A percentile compares a stretch with the other conserved stretches of the same genome.
phyloP scores from a whole-genome alignment of 2,329 filamentous ascomycete genomes.

The Botryosphaeria dothidea region DNA sequence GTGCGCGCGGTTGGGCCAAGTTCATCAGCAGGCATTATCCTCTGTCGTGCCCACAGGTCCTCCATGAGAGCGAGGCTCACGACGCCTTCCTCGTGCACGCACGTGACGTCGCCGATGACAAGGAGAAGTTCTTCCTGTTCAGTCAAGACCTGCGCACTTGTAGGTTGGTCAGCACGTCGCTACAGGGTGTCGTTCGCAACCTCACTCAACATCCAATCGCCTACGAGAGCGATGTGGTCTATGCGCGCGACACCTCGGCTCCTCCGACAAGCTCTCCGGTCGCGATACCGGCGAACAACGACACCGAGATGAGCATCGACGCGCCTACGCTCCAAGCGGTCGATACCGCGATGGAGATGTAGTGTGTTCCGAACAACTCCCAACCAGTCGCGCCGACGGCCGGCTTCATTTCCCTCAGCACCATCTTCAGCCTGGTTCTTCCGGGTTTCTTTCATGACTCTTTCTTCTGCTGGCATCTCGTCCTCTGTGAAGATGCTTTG shows the following conservation, averaged over 20 bases:
- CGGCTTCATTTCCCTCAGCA: constrained; percentile 1
- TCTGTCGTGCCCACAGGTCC: constrained; percentile 47
- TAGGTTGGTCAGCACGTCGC: constrained; percentile 16
- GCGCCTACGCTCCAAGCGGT: not conserved
- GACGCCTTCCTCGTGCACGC: constrained; percentile 50
- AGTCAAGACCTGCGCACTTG: constrained; percentile 18
- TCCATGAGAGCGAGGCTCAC: constrained; percentile 52
- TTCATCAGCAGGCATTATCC: constrained; percentile 82
- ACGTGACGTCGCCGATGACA: constrained; percentile 14
- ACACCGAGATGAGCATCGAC: constrained; percentile 20
- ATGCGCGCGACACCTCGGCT: constrained; percentile 14
- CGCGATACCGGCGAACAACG: constrained; percentile 5
- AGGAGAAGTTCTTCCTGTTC: constrained; percentile 18
- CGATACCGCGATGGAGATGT: constrained; percentile 20
- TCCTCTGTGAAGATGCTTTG: constrained; percentile 1
- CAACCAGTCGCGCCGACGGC: not conserved
- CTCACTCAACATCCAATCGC: constrained; percentile 19
- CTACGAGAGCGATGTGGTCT: constrained; percentile 19
- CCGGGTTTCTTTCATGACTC: not conserved
- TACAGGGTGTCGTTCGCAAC: constrained; percentile 19
- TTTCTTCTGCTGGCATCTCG: constrained; percentile 4
- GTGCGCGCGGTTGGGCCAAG: constrained; percentile 39
- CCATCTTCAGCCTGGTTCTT: not conserved
- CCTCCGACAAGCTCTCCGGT: constrained; percentile 1
- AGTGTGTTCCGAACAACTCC: not conserved